Conservation (phyloP, 768 basidiomycete genomes). For the Strobilomyces confusus region DNA sequence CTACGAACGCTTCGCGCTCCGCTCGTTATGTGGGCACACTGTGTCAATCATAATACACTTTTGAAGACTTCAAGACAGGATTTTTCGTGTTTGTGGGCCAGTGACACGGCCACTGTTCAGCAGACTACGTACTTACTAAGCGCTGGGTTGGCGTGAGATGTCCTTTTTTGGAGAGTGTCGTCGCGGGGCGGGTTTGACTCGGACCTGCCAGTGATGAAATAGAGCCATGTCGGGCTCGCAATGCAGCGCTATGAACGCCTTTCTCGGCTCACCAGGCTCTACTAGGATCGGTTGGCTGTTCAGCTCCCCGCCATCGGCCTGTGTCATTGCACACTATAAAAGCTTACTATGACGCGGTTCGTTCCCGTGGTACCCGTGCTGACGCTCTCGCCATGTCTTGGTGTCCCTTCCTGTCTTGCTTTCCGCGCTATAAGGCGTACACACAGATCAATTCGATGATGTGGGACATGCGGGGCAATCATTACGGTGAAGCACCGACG, state of each 20-base stretch:
- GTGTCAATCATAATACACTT: no score
- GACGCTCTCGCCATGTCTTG: conserved; percentile 25
- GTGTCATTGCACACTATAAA: conserved; percentile 25
- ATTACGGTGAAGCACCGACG: conserved; percentile 8
- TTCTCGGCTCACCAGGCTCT: conserved; percentile 17
- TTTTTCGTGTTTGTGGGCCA: no score
- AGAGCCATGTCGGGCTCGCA: conserved; percentile 23
- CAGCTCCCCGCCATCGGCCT: conserved; percentile 20
- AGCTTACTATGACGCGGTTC: not conserved
- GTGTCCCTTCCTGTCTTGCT: conserved; percentile 29
- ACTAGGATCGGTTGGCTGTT: conserved; percentile 23
- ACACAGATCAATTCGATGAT: conserved; percentile 28
- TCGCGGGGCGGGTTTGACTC: not conserved
- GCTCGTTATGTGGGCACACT: no score
- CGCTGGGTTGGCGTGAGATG: no score
- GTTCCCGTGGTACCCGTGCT: not conserved
- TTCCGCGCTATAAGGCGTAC: conserved; percentile 33
- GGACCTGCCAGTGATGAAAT: conserved; percentile 22
- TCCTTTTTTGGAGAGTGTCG: conserved; percentile 16
- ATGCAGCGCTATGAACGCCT: conserved; percentile 19
- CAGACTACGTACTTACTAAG: no score
- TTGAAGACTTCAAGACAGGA: no score
- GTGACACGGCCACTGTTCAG: no score
- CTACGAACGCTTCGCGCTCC: no score
- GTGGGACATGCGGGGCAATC: conserved; percentile 28